Evolutionary conservation across 2,329 filamentous ascomycete genomes (phyloP).

Genomic region (Fusarium albidum): DNA sequence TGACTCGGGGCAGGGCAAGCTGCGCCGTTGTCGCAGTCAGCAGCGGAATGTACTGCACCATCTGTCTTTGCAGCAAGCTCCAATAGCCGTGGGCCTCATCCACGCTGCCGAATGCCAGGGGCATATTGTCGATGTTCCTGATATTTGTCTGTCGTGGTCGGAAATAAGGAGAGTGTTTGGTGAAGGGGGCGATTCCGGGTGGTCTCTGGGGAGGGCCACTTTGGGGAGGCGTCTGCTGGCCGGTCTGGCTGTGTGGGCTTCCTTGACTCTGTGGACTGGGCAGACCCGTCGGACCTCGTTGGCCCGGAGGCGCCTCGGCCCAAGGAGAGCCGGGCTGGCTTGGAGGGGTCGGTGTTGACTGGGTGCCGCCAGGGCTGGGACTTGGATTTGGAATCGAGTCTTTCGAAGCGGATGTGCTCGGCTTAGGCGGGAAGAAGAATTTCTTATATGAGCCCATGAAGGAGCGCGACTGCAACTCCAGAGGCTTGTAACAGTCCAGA

Average conservation of each 20-base stretch:
- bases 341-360: conserved; percentile 28
- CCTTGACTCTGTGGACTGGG: conserved; percentile 47
- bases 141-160: conserved; percentile 43
- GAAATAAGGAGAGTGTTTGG: conserved; percentile 49
- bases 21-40: conserved; percentile 43
- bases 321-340: conserved; percentile 42
- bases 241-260: conserved; percentile 38
- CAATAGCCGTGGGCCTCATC: conserved; percentile 50
- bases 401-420: conserved; percentile 5
- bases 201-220: conserved; percentile 33
- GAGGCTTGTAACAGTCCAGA: conserved; percentile 49
- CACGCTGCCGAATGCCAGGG: conserved; percentile 42
- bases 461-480: conserved; percentile 50
- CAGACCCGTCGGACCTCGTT: conserved; percentile 32
- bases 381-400: conserved; percentile 5
- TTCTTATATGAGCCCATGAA: conserved; percentile 50
- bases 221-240: conserved; percentile 30
- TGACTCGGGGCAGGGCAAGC: conserved; percentile 41
- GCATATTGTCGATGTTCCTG: conserved; percentile 45
- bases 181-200: conserved; percentile 47
- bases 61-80: conserved; percentile 47
- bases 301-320: conserved; percentile 9
- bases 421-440: conserved; percentile 43
- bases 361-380: conserved; percentile 19
- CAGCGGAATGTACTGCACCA: conserved; percentile 48